phyloP scores from a whole-genome alignment of 345 rosid species.

The Nephelium lappaceum region DNA sequence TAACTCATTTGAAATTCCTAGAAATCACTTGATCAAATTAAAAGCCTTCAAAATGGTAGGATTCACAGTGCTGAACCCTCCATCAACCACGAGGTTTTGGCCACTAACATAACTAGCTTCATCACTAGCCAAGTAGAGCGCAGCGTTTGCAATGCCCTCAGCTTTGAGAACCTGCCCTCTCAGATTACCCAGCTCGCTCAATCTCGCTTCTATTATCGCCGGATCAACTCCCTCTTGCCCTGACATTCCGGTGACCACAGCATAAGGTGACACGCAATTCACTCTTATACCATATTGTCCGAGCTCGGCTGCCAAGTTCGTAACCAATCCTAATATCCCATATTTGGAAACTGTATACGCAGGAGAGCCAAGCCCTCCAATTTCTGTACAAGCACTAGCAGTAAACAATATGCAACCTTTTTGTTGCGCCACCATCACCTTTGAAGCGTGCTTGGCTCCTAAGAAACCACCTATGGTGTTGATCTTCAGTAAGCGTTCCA shows the following conservation, averaged over 20 bases:
- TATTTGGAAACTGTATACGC: conserved; percentile 31
- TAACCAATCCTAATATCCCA: conserved; percentile 36
- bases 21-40: neutral
- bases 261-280: conserved; percentile 45
- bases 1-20: neutral
- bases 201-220: neutral
- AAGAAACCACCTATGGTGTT: conserved; percentile 41
- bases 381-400: conserved; percentile 33
- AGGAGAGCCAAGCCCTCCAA: conserved; percentile 30
- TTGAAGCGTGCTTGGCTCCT: conserved; percentile 47
- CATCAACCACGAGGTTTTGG: conserved; percentile 44
- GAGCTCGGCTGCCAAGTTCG: conserved; percentile 40
- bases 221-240: neutral
- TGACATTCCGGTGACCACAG: conserved; percentile 3
- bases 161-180: conserved; percentile 31
- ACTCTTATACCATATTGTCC: conserved; percentile 46
- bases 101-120: conserved; percentile 47
- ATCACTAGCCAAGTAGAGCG: conserved; percentile 42
- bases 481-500: conserved; percentile 36
- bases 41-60: conserved; percentile 24
- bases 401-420: conserved; percentile 44
- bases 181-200: conserved; percentile 25
- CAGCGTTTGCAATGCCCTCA: conserved; percentile 38
- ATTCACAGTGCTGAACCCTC: conserved; percentile 37
- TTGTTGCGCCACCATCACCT: conserved; percentile 37